Evolutionary conservation across 2,329 filamentous ascomycete genomes (phyloP).

Genomic region (Neonectria ditissima): DNA sequence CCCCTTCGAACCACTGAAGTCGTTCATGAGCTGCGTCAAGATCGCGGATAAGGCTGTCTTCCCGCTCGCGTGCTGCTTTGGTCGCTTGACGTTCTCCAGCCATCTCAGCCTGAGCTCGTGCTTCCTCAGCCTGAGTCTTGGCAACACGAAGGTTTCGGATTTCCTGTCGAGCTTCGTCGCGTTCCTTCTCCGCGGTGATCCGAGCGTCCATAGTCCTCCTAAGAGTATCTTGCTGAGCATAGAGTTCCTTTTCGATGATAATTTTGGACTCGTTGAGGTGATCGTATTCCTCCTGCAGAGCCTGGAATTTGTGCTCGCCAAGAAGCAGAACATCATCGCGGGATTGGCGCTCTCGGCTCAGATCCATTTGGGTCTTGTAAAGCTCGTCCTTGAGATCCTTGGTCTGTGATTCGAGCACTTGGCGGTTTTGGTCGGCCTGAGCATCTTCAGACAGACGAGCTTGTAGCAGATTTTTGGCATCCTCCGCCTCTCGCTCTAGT

Average conservation of each 20-base stretch:
- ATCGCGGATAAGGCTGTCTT: constrained; percentile 81
- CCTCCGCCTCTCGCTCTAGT: constrained; percentile 87
- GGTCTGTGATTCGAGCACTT: constrained; percentile 87
- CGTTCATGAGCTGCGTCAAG: constrained; percentile 82
- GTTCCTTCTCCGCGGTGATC: constrained; percentile 83
- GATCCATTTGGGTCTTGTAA: constrained; percentile 85
- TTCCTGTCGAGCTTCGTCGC: constrained; percentile 89
- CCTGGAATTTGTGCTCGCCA: constrained; percentile 86
- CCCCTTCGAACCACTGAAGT: constrained; percentile 81
- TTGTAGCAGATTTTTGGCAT: constrained; percentile 87
- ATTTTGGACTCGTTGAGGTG: constrained; percentile 94
- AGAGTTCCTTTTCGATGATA: constrained; percentile 97
- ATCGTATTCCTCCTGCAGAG: constrained; percentile 86
- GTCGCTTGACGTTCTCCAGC: constrained; percentile 84
- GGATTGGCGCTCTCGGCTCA: constrained; percentile 92
- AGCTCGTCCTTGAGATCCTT: constrained; percentile 88
- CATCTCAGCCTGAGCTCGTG: constrained; percentile 83
- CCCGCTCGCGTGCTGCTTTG: constrained; percentile 81
- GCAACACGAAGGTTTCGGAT: constrained; percentile 84
- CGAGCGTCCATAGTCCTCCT: constrained; percentile 87
- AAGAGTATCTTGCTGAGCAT: constrained; percentile 92
- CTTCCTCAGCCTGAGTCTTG: constrained; percentile 87
- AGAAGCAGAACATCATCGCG: constrained; percentile 93
- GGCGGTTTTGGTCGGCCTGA: constrained; percentile 83
- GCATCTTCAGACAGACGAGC: constrained; percentile 91